These are phyloP conservation scores for Sugiyamaella grinbergsii DNA, from an alignment of 1,139 yeast species.

Conservation along the genomic window DNA sequence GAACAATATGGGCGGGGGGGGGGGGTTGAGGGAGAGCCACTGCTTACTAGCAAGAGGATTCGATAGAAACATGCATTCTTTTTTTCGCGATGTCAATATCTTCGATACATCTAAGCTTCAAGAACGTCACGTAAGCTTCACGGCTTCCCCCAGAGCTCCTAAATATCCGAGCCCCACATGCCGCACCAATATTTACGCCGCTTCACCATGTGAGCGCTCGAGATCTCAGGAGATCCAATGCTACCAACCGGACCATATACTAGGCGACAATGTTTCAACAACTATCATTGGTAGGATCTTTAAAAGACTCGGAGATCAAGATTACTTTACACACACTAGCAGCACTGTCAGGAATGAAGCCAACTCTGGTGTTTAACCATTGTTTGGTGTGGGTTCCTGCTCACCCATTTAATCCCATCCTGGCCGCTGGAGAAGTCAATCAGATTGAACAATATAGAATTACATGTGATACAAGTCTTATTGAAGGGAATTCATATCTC, in stretches of 20 bases:
- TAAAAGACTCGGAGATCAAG: constrained; percentile 38
- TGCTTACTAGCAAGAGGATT: too few species aligned
- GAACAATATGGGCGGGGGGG: too few species aligned
- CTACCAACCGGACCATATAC: too few species aligned
- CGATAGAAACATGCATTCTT: too few species aligned
- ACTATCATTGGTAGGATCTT: constrained; percentile 39
- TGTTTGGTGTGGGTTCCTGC: constrained; percentile 41
- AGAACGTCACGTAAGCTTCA: too few species aligned
- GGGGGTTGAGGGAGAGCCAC: too few species aligned
- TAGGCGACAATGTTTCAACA: constrained; percentile 44
- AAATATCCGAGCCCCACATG: too few species aligned
- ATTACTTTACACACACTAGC: constrained; percentile 41
- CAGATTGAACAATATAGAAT: constrained; percentile 44
- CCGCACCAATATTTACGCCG: too few species aligned
- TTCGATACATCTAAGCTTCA: too few species aligned
- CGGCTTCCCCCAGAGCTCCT: not conserved
- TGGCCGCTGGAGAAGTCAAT: constrained; percentile 42
- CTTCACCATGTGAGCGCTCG: not conserved
- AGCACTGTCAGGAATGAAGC: constrained; percentile 43
- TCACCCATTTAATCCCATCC: constrained; percentile 37
- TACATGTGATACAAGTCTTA: constrained; percentile 21
- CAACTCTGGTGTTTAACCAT: constrained; percentile 35
- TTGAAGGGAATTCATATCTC: constrained; percentile 3
- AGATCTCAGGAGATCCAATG: too few species aligned
- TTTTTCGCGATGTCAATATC: too few species aligned